Conservation (phyloP, 371 early-diverging fungal genomes). For the Rhizopus microsporus region DNA sequence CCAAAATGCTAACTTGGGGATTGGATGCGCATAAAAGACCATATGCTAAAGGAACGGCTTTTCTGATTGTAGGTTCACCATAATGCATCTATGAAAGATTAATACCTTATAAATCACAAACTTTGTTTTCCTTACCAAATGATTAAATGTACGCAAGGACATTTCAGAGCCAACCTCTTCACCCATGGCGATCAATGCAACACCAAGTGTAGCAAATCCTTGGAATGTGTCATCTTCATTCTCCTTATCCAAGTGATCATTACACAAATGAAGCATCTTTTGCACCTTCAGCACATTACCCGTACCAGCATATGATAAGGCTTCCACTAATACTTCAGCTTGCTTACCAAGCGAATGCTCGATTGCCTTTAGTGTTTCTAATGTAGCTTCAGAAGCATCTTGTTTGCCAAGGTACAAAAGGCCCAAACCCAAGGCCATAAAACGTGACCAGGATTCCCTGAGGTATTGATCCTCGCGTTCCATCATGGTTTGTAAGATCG, state of each 20-base stretch:
- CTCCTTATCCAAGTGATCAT: slow-evolving; percentile 88
- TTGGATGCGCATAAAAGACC: slow-evolving; percentile 96
- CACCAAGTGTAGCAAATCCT: slow-evolving; percentile 94
- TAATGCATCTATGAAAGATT: slow-evolving; percentile 87
- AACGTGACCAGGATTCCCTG: slow-evolving; percentile 81
- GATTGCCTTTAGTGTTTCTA: slow-evolving; percentile 94
- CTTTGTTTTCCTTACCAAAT: slow-evolving; percentile 82
- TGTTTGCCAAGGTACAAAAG: slow-evolving; percentile 90
- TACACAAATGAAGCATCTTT: slow-evolving; percentile 92
- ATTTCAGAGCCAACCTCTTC: slow-evolving; percentile 97
- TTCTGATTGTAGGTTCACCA: slow-evolving; percentile 93
- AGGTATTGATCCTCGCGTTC: slow-evolving; percentile 86
- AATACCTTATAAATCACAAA: slow-evolving; percentile 78
- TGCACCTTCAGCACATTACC: slow-evolving; percentile 97
- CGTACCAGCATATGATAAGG: slow-evolving; percentile 90
- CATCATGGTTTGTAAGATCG: slow-evolving; percentile 94
- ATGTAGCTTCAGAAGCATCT: slow-evolving; percentile 85
- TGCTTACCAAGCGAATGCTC: slow-evolving; percentile 90
- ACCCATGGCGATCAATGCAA: slow-evolving; percentile 95
- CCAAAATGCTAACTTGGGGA: slow-evolving; percentile 89
- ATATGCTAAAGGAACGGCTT: slow-evolving; percentile 93
- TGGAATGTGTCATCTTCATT: slow-evolving; percentile 86
- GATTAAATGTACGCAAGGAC: slow-evolving; percentile 93
- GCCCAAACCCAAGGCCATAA: slow-evolving; percentile 92
- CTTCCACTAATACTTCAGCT: slow-evolving; percentile 85